These are phyloP conservation scores for Fistulinella cinereoalba DNA, from an alignment of 1,284 basidiomycete genomes.

Conservation along the genomic window DNA sequence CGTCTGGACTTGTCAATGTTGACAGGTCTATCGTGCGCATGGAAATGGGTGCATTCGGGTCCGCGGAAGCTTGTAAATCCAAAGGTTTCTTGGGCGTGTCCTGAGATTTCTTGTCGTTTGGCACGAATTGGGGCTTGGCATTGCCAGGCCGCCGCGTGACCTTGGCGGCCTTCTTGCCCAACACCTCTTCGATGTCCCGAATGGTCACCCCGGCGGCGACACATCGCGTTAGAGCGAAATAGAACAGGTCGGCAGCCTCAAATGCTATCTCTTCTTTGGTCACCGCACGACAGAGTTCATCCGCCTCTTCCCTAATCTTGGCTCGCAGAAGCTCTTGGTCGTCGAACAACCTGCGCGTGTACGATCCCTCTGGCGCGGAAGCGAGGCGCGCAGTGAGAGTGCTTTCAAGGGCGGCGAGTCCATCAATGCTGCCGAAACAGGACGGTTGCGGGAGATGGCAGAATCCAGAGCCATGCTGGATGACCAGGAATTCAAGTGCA, in stretches of 20 bases:
- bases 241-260: slow-evolving; percentile 94
- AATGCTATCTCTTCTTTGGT: slow-evolving; percentile 88
- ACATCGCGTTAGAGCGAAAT: slow-evolving; percentile 91
- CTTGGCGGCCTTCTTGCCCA: slow-evolving; percentile 87
- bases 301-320: slow-evolving; percentile 98
- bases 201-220: slow-evolving; percentile 82
- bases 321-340: slow-evolving; percentile 81
- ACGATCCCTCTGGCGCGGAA: slow-evolving; percentile 86
- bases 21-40: slow-evolving; percentile 75
- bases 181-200: slow-evolving; percentile 80
- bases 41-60: slow-evolving; percentile 52
- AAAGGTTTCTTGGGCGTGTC: slow-evolving; percentile 29
- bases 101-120: slow-evolving; percentile 34
- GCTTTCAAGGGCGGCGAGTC: slow-evolving; percentile 80
- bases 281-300: slow-evolving; percentile 88
- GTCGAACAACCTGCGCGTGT: slow-evolving; percentile 87
- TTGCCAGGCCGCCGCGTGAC: slow-evolving; percentile 89
- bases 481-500: slow-evolving; percentile 87
- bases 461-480: slow-evolving; percentile 91
- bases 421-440: slow-evolving; percentile 81
- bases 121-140: slow-evolving; percentile 85
- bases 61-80: slow-evolving; percentile 24
- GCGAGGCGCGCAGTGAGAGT: slow-evolving; percentile 74
- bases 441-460: slow-evolving; percentile 87
- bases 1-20: slow-evolving; percentile 44